A percentile compares a stretch with the other conserved stretches of the same genome.
These are phyloP conservation scores for Fusarium tupiense DNA, from an alignment of 2,329 filamentous ascomycete genomes.

Conservation along the genomic window DNA sequence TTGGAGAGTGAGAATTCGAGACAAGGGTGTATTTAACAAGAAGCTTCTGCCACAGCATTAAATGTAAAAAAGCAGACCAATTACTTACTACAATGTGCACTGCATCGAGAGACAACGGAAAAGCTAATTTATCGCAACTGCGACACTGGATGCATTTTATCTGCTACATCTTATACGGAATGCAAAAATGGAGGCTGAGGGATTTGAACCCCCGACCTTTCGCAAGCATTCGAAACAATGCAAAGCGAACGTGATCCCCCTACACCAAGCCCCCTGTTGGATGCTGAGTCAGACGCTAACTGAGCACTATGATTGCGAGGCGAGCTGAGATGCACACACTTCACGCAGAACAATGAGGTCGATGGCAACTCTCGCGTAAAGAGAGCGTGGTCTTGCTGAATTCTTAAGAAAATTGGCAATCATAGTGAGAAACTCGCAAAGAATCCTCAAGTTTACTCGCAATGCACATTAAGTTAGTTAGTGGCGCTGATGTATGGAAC, in stretches of 20 bases:
- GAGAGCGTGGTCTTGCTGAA: not conserved
- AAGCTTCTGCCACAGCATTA: not conserved
- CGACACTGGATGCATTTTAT: fast-evolving
- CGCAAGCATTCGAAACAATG: slow-evolving; percentile 13
- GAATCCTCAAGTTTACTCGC: fast-evolving
- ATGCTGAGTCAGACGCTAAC: not conserved
- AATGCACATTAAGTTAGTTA: fast-evolving
- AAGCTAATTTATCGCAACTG: fast-evolving
- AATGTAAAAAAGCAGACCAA: fast-evolving
- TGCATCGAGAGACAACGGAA: no score
- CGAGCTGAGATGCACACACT: fast-evolving
- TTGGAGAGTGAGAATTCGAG: not conserved
- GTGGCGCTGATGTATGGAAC: not conserved
- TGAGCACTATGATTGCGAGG: fast-evolving
- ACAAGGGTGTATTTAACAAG: not conserved
- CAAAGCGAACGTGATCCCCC: slow-evolving; percentile 18
- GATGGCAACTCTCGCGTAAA: not conserved
- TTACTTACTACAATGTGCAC: not conserved
- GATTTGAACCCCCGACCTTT: slow-evolving; percentile 20
- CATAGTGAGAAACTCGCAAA: fast-evolving
- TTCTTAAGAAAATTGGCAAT: fast-evolving
- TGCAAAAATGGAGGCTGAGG: slow-evolving; percentile 16
- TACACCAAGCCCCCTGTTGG: not conserved
- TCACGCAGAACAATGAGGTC: fast-evolving
- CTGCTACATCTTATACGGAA: fast-evolving